Evolutionary conservation across 164 flowering plant genomes (phyloP).

Genomic region (Magnolia sinica): DNA sequence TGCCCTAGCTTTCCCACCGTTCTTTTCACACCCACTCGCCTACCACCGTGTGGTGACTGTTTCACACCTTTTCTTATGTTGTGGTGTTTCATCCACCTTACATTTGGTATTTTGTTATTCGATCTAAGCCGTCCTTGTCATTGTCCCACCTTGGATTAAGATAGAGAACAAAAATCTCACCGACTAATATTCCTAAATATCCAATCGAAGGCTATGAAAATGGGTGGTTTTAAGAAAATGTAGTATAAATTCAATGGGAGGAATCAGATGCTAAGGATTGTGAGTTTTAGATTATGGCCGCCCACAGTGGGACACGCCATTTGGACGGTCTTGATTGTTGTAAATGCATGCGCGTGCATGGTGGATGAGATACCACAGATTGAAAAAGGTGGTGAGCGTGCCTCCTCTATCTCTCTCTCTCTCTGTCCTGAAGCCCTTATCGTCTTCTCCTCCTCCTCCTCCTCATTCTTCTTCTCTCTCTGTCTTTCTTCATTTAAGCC

Average conservation of each 20-base stretch:
- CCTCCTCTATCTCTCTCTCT: neutral
- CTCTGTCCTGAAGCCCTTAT: neutral
- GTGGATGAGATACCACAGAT: neutral
- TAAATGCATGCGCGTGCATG: neutral
- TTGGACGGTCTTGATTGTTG: neutral
- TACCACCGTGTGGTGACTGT: neutral
- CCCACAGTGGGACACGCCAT: neutral
- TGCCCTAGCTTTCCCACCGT: neutral
- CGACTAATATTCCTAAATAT: neutral
- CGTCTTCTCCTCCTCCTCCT: neutral
- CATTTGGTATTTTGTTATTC: neutral
- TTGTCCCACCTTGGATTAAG: neutral
- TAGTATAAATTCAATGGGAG: neutral
- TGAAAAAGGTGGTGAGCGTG: neutral
- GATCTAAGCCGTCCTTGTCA: neutral
- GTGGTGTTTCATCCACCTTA: neutral
- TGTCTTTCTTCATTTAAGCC: neutral
- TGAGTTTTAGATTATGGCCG: neutral
- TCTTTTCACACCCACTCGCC: neutral
- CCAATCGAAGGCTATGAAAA: neutral
- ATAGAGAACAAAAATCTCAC: neutral
- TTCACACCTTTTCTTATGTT: neutral
- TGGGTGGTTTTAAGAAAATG: neutral
- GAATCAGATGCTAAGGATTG: neutral
- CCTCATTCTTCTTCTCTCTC: neutral